These are phyloP conservation scores for Skeletonema potamos DNA, from an alignment of 108 stramenopile species.

Conservation along the genomic window DNA sequence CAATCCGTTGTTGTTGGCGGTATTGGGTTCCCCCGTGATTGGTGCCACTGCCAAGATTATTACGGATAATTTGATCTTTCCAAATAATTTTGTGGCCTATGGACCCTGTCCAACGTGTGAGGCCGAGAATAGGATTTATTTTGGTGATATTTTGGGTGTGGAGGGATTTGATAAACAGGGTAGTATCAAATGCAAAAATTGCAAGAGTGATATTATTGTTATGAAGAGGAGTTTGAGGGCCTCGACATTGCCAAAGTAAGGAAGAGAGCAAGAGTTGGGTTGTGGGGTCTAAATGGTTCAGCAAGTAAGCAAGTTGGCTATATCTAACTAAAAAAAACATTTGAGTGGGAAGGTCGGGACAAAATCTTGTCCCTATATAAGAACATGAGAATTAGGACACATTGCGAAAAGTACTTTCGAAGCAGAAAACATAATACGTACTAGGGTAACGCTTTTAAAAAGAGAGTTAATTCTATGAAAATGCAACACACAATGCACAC, in stretches of 20 bases:
- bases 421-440: slow-evolving; percentile 2
- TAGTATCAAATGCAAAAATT: slow-evolving; percentile 74
- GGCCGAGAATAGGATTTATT: slow-evolving; percentile 80
- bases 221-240: slow-evolving; percentile 77
- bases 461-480: background rate
- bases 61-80: slow-evolving; percentile 72
- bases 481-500: background rate
- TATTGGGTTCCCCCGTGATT: slow-evolving; percentile 65
- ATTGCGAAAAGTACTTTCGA: background rate
- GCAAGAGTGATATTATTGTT: slow-evolving; percentile 75
- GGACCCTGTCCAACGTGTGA: slow-evolving; percentile 92
- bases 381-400: background rate
- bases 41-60: slow-evolving; percentile 44
- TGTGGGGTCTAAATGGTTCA: too few relatives aligned
- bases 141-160: slow-evolving; percentile 88
- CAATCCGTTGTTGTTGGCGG: slow-evolving; percentile 69
- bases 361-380: background rate
- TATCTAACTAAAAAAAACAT: too few relatives aligned
- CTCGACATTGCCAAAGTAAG: slow-evolving; percentile 67
- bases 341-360: too few relatives aligned
- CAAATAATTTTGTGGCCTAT: slow-evolving; percentile 63
- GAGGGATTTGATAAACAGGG: slow-evolving; percentile 74
- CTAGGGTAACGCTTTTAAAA: background rate
- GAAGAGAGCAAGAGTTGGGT: too few relatives aligned
- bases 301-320: too few relatives aligned